Conservation (phyloP, 73 alveolate species). For the Paramecium bursaria region DNA sequence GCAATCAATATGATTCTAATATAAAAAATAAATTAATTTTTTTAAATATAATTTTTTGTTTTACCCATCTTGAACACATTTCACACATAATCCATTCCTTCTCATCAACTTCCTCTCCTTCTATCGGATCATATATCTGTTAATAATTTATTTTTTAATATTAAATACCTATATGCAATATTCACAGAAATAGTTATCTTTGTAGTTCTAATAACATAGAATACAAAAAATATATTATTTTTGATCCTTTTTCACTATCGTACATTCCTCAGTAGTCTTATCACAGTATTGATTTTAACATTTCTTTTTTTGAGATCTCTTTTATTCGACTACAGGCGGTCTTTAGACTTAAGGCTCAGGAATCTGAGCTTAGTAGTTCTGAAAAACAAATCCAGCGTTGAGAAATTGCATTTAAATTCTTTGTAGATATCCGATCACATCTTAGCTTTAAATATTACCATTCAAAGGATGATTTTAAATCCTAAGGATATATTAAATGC, state of each 20-base stretch:
- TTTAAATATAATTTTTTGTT: not conserved
- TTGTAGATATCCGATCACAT: too few species aligned
- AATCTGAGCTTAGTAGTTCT: too few species aligned
- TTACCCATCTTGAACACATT: conserved; percentile 35
- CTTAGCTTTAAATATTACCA: too few species aligned
- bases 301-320: not conserved
- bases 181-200: conserved; percentile 12
- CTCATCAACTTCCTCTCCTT: conserved; percentile 40
- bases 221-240: not conserved
- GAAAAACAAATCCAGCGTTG: too few species aligned
- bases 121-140: conserved; percentile 36
- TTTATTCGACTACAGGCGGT: not conserved
- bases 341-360: too few species aligned
- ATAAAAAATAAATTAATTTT: not conserved
- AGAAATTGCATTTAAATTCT: too few species aligned
- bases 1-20: conserved; percentile 43
- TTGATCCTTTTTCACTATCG: not conserved
- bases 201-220: not conserved
- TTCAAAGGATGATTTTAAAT: too few species aligned
- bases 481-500: too few species aligned
- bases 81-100: conserved; percentile 56
- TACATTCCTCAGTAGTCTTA: not conserved
- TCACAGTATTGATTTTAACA: conserved; percentile 48
- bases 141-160: not conserved
- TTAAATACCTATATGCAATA: conserved; percentile 41